Base-by-base conservation (phyloP, 2,329 filamentous ascomycete species). In the Zymoseptoria crescenta region DNA sequence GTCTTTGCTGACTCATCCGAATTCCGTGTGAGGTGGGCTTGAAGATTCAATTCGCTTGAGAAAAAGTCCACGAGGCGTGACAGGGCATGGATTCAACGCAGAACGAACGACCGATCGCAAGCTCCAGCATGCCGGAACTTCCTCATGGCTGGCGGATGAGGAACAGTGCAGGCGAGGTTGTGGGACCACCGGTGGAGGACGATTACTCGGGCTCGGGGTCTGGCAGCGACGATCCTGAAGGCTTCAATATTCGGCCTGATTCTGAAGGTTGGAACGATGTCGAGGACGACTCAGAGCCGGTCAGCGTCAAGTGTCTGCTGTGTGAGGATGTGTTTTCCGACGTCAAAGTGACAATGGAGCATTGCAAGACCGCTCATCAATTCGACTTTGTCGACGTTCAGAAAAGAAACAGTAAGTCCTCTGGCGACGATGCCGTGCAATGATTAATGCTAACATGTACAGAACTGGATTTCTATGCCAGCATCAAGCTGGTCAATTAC, bases 401-500 rank as follows among this genome's bases (percentile, higher is more conserved):
- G 57, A 72, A 68, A 62, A 56, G 68, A 21, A 66, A 76, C 54
- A 69, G 76, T 78, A 65, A 50, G 72, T 69, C 50, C 49, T 35
- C 1, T 10, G 54, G 35, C 24, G 20, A n/a, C 13, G 50, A n/a
- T 4, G 24, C 27, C 54, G 4, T 53, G 53, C n/a, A 29, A 54
- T 27, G 28, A 51, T 27, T 24, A 49, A 61, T 8, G 54, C 54
- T 35, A 13, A 16, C 29, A 16, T 48, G 8, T 53, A 41, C 28
- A 77, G 76, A 66, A 45, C 70, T 78, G 59, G 77, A 79, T 58
- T 79, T 79, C 63, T 76, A 75, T 58, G 66, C 64, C n/a, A 72
- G 69, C 24, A 73, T 79, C 58, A 77, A 76, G 60, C 68, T 79
- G 10, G 70, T 81, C 62, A 82, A 82, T 65, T 81, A 76, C 63